These are phyloP conservation scores for Hawksworthiomyces lignivorus DNA, from an alignment of 2,329 filamentous ascomycete genomes.

Conservation along the genomic window DNA sequence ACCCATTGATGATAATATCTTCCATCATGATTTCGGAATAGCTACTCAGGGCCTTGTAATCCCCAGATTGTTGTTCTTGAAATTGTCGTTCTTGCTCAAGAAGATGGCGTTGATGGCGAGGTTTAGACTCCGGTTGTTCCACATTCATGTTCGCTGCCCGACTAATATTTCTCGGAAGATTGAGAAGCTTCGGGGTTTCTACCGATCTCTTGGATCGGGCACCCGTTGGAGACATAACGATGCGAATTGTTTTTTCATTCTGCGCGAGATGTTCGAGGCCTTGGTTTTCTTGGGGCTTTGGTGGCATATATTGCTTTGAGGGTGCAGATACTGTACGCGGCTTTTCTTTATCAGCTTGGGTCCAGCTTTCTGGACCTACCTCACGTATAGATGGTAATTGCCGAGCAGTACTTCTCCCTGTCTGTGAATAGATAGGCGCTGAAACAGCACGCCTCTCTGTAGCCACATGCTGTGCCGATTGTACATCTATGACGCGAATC, in stretches of 20 bases:
- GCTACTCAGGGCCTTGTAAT: neutral
- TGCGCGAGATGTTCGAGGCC: slow-evolving; percentile 6
- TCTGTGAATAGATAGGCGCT: slow-evolving; percentile 39
- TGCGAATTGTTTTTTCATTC: slow-evolving; percentile 15
- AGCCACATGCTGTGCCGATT: neutral
- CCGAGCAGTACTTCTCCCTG: slow-evolving; percentile 26
- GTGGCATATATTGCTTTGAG: slow-evolving; percentile 19
- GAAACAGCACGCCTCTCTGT: slow-evolving; percentile 41
- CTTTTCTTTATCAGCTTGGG: slow-evolving; percentile 23
- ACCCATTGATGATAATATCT: slow-evolving; percentile 6
- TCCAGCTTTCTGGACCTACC: slow-evolving; percentile 23
- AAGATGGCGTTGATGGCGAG: neutral
- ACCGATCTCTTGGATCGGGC: slow-evolving; percentile 2
- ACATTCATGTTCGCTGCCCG: neutral
- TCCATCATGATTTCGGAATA: slow-evolving; percentile 10
- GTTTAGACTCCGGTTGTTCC: neutral
- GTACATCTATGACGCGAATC: slow-evolving; percentile 1
- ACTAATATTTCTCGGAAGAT: slow-evolving; percentile 5
- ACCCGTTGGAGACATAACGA: slow-evolving; percentile 13
- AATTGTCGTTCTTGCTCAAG: neutral
- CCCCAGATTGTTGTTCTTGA: neutral
- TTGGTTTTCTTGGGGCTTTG: slow-evolving; percentile 10
- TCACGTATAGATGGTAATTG: slow-evolving; percentile 44
- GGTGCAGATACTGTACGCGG: slow-evolving; percentile 41
- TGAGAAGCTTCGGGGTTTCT: slow-evolving; percentile 2